These are phyloP conservation scores for Mrakia gelida DNA, from an alignment of 768 basidiomycete species.

Conservation along the genomic window DNA sequence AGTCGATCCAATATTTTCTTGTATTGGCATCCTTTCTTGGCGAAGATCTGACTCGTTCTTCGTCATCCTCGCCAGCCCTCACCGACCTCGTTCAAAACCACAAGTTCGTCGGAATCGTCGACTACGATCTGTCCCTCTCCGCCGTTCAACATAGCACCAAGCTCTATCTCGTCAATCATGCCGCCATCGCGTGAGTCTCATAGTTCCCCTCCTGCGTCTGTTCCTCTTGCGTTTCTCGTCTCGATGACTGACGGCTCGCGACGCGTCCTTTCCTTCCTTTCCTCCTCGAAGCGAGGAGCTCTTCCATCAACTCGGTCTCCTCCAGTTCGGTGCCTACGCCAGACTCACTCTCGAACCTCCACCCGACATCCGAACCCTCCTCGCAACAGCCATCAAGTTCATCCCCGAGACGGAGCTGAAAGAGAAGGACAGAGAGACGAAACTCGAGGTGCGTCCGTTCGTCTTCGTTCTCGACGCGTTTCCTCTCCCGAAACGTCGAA, in stretches of 20 bases:
- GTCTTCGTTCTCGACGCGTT: not conserved
- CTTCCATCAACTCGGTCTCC: slow-evolving; percentile 86
- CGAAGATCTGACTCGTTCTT: not conserved
- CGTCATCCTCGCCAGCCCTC: slow-evolving; percentile 54
- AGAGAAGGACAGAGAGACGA: slow-evolving; percentile 42
- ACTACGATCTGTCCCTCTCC: slow-evolving; percentile 65
- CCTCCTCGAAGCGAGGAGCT: slow-evolving; percentile 82
- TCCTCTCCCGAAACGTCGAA: not conserved
- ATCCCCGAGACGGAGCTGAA: slow-evolving; percentile 52
- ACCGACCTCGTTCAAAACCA: slow-evolving; percentile 79
- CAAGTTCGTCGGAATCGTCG: slow-evolving; percentile 87
- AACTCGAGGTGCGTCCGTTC: slow-evolving; percentile 6
- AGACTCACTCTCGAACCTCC: slow-evolving; percentile 77
- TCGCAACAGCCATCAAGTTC: slow-evolving; percentile 72
- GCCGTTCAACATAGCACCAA: slow-evolving; percentile 83
- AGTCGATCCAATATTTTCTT: slow-evolving; percentile 37
- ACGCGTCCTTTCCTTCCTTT: not conserved
- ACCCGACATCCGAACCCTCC: slow-evolving; percentile 62
- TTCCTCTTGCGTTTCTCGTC: too few species aligned
- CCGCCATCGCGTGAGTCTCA: slow-evolving; percentile 69
- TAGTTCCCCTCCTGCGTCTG: not conserved
- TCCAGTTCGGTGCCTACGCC: slow-evolving; percentile 82
- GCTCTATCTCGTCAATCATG: slow-evolving; percentile 84
- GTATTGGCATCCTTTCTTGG: too few species aligned
- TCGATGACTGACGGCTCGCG: not conserved